Percentiles rank a stretch among this genome's conserved stretches.
phyloP scores from a whole-genome alignment of 257 asterid genomes.

The Ballota nigra region DNA sequence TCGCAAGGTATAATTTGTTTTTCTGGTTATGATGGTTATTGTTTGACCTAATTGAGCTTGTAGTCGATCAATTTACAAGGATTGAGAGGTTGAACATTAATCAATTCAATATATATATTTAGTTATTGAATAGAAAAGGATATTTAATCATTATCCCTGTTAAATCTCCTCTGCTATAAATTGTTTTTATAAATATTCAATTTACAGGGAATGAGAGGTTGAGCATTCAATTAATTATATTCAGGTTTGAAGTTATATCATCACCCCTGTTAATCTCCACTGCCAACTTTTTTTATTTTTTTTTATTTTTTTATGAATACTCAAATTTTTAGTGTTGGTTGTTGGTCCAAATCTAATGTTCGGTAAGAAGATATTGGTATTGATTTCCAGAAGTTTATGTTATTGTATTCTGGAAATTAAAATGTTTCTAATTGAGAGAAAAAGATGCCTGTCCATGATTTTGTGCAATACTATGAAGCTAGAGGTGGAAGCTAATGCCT shows the following conservation, averaged over 20 bases:
- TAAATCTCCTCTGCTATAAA: background rate
- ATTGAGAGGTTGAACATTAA: background rate
- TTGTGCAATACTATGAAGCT: background rate
- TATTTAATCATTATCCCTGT: background rate
- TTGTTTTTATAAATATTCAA: background rate
- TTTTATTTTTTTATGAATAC: too few relatives aligned
- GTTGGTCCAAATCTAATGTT: background rate
- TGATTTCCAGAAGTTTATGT: background rate
- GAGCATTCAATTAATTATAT: too few relatives aligned
- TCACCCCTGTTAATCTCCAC: too few relatives aligned
- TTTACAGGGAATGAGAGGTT: too few relatives aligned
- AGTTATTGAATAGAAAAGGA: background rate
- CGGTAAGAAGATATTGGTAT: background rate
- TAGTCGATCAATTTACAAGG: background rate
- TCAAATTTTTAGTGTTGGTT: background rate
- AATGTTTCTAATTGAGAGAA: background rate
- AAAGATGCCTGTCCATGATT: background rate
- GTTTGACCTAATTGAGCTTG: background rate
- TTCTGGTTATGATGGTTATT: background rate
- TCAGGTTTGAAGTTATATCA: too few relatives aligned
- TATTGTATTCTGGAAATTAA: background rate
- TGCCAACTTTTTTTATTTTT: too few relatives aligned
- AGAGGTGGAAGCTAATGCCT: slow-evolving; percentile 16
- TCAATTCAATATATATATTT: background rate
- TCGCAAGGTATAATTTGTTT: slow-evolving; percentile 12